Evolutionary conservation across 2,329 filamentous ascomycete genomes (phyloP), one percentile per base, ranked within the genome.

Genomic region (Phialophora tarda): DNA sequence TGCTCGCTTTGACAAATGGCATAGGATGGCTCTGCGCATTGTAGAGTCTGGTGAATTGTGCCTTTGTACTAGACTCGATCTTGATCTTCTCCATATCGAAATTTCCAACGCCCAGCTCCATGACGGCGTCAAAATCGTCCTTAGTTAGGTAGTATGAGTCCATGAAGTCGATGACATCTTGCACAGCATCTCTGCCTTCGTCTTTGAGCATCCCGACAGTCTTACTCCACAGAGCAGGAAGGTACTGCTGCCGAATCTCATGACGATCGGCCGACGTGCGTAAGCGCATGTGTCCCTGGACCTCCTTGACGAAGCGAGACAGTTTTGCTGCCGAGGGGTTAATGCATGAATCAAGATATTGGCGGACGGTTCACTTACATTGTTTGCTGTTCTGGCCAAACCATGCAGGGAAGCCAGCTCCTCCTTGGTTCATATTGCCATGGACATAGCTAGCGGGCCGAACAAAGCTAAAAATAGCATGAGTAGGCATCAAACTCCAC

Each of bases 401-500:
- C 95, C 95, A 99, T 6, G 86, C 85, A 0, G 95, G 95, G 76
- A 99, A 99, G 50, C 84, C 84, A 41, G 92, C 90, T 65, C 85
- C 81, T 26, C 59, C 59, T 3, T 86, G 86, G 69, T 87, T 84
- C 72, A 96, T 86, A 73, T 90, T 89, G 48, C 95, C 95, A 59
- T 92, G 87, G 11, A 95, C 84, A 75, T 91, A 97, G 77, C 92
- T 97, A 7, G 95, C 90, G 4, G 95, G 95, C 28, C 91, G 85
- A 26, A 99, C 94, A 62, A 96, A 96, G 75, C 93, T 97, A 81
- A 98, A 97, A 47, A 97, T 85, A 28, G 93, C 95, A 78, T 99
- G 95, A 1, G 92, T 91, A 14, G 95, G 95, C 95, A 99, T 99
- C 68, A 99, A 81, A 75, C 91, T 95, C 95, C 95, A 99, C 69